Conservation (phyloP, 2,329 filamentous ascomycete species). For the Ceratocystis eucalypticola region DNA sequence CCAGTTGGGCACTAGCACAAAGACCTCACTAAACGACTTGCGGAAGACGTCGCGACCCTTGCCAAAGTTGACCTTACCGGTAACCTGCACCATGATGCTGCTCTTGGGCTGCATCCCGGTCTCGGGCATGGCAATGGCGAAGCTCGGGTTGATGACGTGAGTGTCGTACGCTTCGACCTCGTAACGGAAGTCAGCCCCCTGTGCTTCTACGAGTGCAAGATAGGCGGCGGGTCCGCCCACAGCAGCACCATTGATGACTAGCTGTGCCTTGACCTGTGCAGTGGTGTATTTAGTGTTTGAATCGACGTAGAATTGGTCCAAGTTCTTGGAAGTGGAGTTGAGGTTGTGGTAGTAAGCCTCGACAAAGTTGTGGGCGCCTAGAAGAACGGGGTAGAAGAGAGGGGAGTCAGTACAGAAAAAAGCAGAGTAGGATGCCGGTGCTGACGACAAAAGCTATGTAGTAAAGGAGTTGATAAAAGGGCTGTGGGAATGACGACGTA, state of each 20-base stretch:
- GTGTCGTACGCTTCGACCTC: conserved; percentile 65
- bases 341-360: conserved; percentile 57
- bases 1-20: conserved; percentile 69
- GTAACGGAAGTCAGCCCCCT: conserved; percentile 47
- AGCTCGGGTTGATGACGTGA: conserved; percentile 61
- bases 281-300: conserved; percentile 16
- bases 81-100: conserved; percentile 60
- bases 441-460: too few species aligned
- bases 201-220: conserved; percentile 52
- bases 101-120: conserved; percentile 41
- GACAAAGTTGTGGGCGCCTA: conserved; percentile 20
- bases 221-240: conserved; percentile 50
- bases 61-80: conserved; percentile 57
- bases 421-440: neutral
- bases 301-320: conserved; percentile 57
- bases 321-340: conserved; percentile 41
- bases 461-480: too few species aligned
- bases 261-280: conserved; percentile 43
- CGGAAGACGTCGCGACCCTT: conserved; percentile 47
- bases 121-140: conserved; percentile 42
- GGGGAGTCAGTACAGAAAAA: neutral
- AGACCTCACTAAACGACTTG: conserved; percentile 64
- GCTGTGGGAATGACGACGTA: neutral
- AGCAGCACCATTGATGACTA: conserved; percentile 66
- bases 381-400: neutral